These are phyloP conservation scores for Kodamaea hsintzibuensis DNA, from an alignment of 805 yeast genomes.

Conservation along the genomic window DNA sequence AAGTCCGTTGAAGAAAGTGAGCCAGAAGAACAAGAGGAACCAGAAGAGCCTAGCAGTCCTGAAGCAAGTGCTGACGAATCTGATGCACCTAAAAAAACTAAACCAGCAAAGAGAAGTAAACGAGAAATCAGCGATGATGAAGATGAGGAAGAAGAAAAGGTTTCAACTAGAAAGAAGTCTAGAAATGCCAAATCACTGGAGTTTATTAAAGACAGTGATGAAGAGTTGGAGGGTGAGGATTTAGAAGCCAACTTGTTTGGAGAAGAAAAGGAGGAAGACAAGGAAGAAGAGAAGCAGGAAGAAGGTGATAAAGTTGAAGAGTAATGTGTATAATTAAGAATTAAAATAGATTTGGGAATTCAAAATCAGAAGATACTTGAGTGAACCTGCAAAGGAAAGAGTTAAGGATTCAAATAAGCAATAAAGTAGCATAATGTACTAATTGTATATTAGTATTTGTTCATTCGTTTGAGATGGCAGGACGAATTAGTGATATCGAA, in stretches of 20 bases:
- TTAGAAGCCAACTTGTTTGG: conserved; percentile 21
- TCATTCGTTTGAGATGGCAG: too few species aligned
- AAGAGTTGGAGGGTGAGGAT: conserved; percentile 31
- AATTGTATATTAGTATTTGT: too few species aligned
- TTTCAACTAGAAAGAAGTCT: conserved; percentile 18
- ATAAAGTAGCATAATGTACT: not conserved
- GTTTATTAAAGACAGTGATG: conserved; percentile 49
- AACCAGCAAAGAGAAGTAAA: conserved; percentile 24
- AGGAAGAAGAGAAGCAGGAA: conserved; percentile 32
- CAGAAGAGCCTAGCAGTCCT: conserved; percentile 29
- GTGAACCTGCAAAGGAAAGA: not conserved
- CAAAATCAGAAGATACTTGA: not conserved
- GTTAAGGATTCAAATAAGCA: not conserved
- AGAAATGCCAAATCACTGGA: conserved; percentile 34
- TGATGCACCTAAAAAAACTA: conserved; percentile 23
- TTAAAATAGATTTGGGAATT: not conserved
- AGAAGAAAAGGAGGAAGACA: conserved; percentile 33
- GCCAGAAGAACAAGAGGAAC: conserved; percentile 27
- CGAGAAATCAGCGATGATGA: conserved; percentile 29
- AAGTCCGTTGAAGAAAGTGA: conserved; percentile 28
- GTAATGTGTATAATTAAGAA: conserved; percentile 1
- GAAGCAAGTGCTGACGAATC: conserved; percentile 30
- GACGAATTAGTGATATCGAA: too few species aligned
- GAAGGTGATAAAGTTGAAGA: conserved; percentile 43
- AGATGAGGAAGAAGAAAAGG: conserved; percentile 27